These are phyloP conservation scores for Apiospora rasikravindrae DNA, from an alignment of 2,329 filamentous ascomycete genomes.

Conservation along the genomic window DNA sequence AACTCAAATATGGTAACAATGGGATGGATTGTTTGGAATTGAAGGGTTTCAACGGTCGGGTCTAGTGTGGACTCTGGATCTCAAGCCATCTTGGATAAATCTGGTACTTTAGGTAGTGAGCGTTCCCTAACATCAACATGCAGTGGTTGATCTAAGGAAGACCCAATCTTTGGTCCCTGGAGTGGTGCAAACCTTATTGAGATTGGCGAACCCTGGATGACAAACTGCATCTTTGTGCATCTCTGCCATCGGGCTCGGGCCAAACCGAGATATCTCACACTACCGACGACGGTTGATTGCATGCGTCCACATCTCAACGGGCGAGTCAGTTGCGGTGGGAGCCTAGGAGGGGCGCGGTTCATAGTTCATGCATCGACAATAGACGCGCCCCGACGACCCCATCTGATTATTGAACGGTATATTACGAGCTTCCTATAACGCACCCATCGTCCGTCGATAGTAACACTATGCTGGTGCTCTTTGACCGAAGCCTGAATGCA, in stretches of 20 bases:
- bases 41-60: not conserved
- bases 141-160: not conserved
- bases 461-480: not conserved
- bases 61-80: not conserved
- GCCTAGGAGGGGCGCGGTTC: not conserved
- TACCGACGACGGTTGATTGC: not conserved
- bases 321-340: not conserved
- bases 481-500: not conserved
- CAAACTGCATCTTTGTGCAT: not conserved
- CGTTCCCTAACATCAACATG: no score
- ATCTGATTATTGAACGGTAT: not conserved
- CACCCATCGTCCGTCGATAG: not conserved
- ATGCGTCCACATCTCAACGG: not conserved
- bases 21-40: not conserved
- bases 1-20: not conserved
- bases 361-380: not conserved
- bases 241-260: not conserved
- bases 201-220: not conserved
- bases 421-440: slow-evolving; percentile 13
- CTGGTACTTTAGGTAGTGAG: no score
- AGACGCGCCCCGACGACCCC: not conserved
- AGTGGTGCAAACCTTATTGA: not conserved
- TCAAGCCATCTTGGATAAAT: not conserved
- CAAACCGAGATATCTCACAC: not conserved
- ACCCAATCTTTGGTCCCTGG: not conserved